phyloP scores from a whole-genome alignment of 441 rosid genomes.

The Adansonia madagascariensis region DNA sequence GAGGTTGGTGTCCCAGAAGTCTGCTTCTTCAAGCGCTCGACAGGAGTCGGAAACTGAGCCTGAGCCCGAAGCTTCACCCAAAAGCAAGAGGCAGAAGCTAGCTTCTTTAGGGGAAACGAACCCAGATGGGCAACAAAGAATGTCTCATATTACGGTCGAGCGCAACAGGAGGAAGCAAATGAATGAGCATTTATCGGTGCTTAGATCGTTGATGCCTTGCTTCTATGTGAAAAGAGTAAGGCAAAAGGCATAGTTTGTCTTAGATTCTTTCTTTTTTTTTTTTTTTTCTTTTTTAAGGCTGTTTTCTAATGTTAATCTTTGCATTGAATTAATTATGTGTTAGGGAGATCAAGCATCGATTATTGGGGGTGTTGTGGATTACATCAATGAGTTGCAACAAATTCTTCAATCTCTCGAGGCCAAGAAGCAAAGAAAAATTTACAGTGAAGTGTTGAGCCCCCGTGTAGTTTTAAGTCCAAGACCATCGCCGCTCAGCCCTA shows the following conservation, averaged over 20 bases:
- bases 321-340: background rate
- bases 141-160: slow-evolving; percentile 91
- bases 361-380: slow-evolving; percentile 93
- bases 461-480: slow-evolving; percentile 66
- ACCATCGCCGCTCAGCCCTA: slow-evolving; percentile 71
- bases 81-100: slow-evolving; percentile 56
- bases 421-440: slow-evolving; percentile 86
- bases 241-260: background rate
- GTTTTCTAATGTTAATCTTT: background rate
- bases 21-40: slow-evolving; percentile 34
- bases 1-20: slow-evolving; percentile 39
- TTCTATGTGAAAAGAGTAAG: slow-evolving; percentile 96
- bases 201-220: slow-evolving; percentile 93
- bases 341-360: slow-evolving; percentile 99
- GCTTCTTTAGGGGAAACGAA: slow-evolving; percentile 40
- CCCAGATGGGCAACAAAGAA: slow-evolving; percentile 62
- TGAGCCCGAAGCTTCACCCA: slow-evolving; percentile 49
- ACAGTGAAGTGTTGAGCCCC: slow-evolving; percentile 81
- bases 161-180: slow-evolving; percentile 97
- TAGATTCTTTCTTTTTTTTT: background rate
- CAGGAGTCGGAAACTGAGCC: slow-evolving; percentile 46
- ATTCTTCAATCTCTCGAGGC: slow-evolving; percentile 84
- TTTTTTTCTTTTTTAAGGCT: background rate
- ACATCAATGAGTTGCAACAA: slow-evolving; percentile 91
- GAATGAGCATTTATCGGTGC: slow-evolving; percentile 82